Evolutionary conservation across 2,329 filamentous ascomycete species (phyloP).

Genomic region (Pestalotiopsis fici): DNA sequence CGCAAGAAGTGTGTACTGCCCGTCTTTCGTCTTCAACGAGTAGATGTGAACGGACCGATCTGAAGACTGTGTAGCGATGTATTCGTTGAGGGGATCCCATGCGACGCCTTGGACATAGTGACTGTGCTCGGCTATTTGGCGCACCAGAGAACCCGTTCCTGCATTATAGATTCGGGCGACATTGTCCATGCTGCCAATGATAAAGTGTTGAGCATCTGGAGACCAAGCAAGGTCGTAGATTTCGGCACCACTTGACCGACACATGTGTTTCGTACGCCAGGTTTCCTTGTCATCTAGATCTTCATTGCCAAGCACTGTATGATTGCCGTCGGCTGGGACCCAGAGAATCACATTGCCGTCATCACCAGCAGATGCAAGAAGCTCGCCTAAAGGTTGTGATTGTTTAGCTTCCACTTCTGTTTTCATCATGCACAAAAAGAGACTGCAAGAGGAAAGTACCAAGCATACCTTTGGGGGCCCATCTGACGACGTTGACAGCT

Average conservation of each 20-base stretch:
- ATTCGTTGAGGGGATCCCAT: slow-evolving; percentile 98
- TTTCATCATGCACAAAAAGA: background rate
- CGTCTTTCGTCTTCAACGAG: slow-evolving; percentile 92
- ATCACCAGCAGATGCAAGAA: slow-evolving; percentile 92
- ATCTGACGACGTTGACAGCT: slow-evolving; percentile 96
- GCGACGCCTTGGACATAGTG: slow-evolving; percentile 98
- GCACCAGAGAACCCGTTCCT: slow-evolving; percentile 75
- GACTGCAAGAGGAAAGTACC: background rate
- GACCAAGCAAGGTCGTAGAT: slow-evolving; percentile 99
- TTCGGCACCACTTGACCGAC: slow-evolving; percentile 88
- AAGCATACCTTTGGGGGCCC: slow-evolving; percentile 81
- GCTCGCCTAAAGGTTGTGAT: slow-evolving; percentile 65
- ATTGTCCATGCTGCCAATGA: slow-evolving; percentile 99
- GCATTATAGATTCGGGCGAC: slow-evolving; percentile 96
- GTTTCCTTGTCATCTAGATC: slow-evolving; percentile 90
- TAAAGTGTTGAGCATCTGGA: slow-evolving; percentile 93
- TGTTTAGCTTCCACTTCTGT: background rate
- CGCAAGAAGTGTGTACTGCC: slow-evolving; percentile 86
- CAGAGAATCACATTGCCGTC: slow-evolving; percentile 97
- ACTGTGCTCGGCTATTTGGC: slow-evolving; percentile 95
- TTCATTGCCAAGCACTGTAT: slow-evolving; percentile 77
- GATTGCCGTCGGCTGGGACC: slow-evolving; percentile 81
- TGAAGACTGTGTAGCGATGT: slow-evolving; percentile 95
- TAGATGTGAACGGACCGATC: slow-evolving; percentile 98
- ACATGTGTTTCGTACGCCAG: slow-evolving; percentile 98